Base-by-base conservation (phyloP, 306 rosid genomes). In the Pachyrhizus erosus region DNA sequence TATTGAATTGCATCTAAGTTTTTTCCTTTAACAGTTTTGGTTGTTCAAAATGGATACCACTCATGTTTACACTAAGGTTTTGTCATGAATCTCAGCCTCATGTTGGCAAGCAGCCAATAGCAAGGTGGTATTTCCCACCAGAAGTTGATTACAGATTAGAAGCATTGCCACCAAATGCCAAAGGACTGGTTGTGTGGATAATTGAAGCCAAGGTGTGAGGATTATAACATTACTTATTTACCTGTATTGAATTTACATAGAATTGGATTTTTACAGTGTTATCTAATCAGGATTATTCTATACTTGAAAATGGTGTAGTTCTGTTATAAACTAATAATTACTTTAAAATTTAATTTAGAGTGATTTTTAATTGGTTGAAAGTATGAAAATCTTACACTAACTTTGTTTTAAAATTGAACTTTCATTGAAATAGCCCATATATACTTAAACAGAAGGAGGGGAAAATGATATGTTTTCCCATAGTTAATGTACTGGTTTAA, bases 61-160 rank as follows among this genome's bases (percentile, higher is more conserved):
- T 81, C 8, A 37, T 6, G 2, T 7, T 5, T 79, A 70, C 18
- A 68, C n/a, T 14, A 11, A 2, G 7, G 17, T 55, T 49, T 60
- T 60, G 64, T 69, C 0, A 42, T 75, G 67, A 17, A 79, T 71
- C 0, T 54, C 43, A 87, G 89, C 34, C 89, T 83, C 89, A 87
- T 84, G 34, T 87, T 80, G 89, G 89, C 17, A 87, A 87, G 78
- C 89, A 87, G 73, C 89, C 89, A 11, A 87, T 87, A 80, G 90
- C 94, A 54, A 91, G 99, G 77, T 95, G 99, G 98, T 95, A 95
- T 84, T 95, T 82, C 71, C 99, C 99, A 66, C 99, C 99, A 10
- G 98, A 95, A 80, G 98, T 95, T 14, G 99, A 95, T 87, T 93
- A 90, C 80, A 93, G 99, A 87, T 88, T 95, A 27, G 90, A 86